Evolutionary conservation across 176 grass and related monocot species (phyloP).

Genomic region (Lolium rigidum): DNA sequence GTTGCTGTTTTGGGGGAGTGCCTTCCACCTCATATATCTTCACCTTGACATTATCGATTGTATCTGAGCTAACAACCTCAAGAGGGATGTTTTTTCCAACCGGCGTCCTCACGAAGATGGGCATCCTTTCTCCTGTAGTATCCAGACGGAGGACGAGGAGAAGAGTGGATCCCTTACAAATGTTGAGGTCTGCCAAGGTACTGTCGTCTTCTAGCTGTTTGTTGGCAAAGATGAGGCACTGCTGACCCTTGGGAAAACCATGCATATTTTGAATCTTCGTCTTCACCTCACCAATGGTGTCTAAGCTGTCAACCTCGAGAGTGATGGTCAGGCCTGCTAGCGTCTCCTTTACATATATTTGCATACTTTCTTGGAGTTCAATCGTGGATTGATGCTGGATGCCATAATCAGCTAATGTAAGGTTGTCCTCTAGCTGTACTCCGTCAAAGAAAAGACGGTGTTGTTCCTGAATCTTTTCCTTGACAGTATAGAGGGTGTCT

Average conservation of each 20-base stretch:
- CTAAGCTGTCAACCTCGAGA: neutral
- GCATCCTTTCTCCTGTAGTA: neutral
- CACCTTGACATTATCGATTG: neutral
- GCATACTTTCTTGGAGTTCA: neutral
- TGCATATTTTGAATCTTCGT: neutral
- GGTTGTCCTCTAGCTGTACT: neutral
- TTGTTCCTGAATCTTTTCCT: neutral
- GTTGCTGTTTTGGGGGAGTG: neutral
- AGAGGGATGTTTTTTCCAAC: neutral
- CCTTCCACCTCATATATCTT: neutral
- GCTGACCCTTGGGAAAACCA: neutral
- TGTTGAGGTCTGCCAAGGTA: constrained; percentile 18
- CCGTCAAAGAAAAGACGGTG: neutral
- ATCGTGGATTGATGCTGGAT: neutral
- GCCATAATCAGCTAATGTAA: neutral
- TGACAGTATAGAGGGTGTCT: neutral
- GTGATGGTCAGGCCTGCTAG: neutral
- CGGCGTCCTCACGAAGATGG: neutral
- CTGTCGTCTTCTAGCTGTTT: neutral
- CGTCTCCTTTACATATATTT: neutral
- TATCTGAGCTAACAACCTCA: neutral
- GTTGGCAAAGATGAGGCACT: neutral
- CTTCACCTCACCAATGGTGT: neutral
- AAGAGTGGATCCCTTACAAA: neutral
- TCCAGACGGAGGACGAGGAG: neutral